A percentile compares a stretch with the other conserved stretches of the same genome.
phyloP scores from a whole-genome alignment of 305 asterid genomes.

The Coffea humblotiana region DNA sequence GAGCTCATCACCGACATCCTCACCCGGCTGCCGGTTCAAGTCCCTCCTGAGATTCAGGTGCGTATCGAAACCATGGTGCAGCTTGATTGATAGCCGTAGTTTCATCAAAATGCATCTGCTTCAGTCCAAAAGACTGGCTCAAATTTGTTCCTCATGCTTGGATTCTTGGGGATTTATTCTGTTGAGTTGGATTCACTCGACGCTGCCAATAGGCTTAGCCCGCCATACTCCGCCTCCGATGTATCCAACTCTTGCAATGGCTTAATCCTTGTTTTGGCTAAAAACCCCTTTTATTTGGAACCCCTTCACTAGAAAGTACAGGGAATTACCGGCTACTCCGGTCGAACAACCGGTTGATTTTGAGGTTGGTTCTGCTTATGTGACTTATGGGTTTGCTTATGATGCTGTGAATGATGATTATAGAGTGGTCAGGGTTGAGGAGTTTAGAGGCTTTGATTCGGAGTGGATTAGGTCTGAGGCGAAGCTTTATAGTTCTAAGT shows the following conservation, averaged over 20 bases:
- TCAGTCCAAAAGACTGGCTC: slow-evolving; percentile 31
- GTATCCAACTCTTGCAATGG: slow-evolving; percentile 55
- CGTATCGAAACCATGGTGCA: slow-evolving; percentile 55
- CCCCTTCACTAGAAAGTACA: slow-evolving; percentile 44
- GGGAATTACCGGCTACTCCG: slow-evolving; percentile 33
- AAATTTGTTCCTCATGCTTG: slow-evolving; percentile 38
- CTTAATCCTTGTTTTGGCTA: slow-evolving; percentile 42
- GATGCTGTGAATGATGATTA: slow-evolving; percentile 52
- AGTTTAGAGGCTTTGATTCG: slow-evolving; percentile 3
- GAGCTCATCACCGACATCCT: slow-evolving; percentile 12
- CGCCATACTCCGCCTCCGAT: slow-evolving; percentile 40
- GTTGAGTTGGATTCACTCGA: slow-evolving; percentile 34
- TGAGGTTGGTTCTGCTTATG: not conserved
- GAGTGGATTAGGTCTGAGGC: slow-evolving; percentile 19
- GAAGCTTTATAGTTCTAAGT: slow-evolving; percentile 25
- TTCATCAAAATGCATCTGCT: slow-evolving; percentile 45
- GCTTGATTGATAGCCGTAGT: slow-evolving; percentile 40
- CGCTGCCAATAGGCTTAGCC: slow-evolving; percentile 27
- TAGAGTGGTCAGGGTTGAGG: slow-evolving; percentile 43
- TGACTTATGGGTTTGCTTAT: slow-evolving; percentile 37
- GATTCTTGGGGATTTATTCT: slow-evolving; percentile 37
- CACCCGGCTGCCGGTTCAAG: slow-evolving; percentile 8
- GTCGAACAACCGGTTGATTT: slow-evolving; percentile 16
- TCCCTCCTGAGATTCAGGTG: slow-evolving; percentile 42
- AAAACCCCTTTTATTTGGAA: slow-evolving; percentile 57